Base-by-base conservation (phyloP, 164 flowering plant genomes). In the Annona squamosa region DNA sequence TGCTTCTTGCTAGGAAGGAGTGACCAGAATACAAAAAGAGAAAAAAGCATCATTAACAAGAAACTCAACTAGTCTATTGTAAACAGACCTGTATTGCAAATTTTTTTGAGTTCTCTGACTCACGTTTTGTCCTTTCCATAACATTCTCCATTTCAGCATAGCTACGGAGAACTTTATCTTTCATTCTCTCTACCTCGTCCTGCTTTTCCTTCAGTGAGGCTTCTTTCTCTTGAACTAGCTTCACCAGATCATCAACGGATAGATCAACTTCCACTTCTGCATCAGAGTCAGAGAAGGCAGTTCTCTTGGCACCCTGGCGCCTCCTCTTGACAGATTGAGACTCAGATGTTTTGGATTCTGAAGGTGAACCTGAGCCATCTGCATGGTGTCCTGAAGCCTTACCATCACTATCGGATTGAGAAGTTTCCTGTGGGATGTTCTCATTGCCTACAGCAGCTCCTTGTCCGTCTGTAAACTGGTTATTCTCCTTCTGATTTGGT, bases 101-200 rank as follows among this genome's bases (percentile, higher is more conserved):
- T 72, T 91, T 95, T 73, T 91, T 91, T 0, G 94, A 79, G 76
- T 87, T 93, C 70, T 91, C 97, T 65, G 97, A 86, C 72, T 93
- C 97, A 44, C 97, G 94, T 71, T 73, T 88, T 61, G 96, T 85
- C 77, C 99, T 84, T n/a, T 82, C 91, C 84, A 85, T 84, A 63
- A 88, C 86, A 84, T 94, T 92, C 78, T 94, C 94, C 88, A 89
- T 87, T 74, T 92, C 98, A 42, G 98, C 98, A 81, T 82, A 87
- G 19, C 82, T 81, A 3, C 96, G 87, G 44, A 94, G 84, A 77
- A 85, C 87, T 71, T 92, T 92, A 79, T 92, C 96, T 82, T 91
- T 76, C 94, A 89, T 84, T 12, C 56, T 52, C 66, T 84, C 84
- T 61, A 90, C 72, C 78, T 95, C 94, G 77, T 84, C 82, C 43